Percentiles rank a stretch among this genome's conserved stretches.
phyloP scores from a whole-genome alignment of 129 eudicot genomes.

The Flaveria ramosissima region DNA sequence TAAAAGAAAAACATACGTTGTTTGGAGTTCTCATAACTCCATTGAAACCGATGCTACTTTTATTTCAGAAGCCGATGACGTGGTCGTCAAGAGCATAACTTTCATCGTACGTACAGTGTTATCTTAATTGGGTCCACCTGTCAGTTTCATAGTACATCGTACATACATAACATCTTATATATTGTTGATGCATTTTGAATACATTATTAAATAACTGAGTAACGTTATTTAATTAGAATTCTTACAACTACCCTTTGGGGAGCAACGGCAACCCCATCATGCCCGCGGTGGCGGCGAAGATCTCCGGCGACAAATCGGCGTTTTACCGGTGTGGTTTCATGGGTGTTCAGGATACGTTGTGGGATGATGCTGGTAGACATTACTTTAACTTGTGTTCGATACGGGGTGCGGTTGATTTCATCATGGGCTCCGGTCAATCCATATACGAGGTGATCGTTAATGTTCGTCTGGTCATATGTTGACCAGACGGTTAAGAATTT shows the following conservation, averaged over 20 bases:
- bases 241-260: conserved; percentile 55
- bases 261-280: conserved; percentile 25
- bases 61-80: conserved; percentile 55
- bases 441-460: conserved; percentile 60
- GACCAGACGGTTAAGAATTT: no score
- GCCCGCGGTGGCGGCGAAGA: conserved; percentile 62
- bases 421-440: conserved; percentile 83
- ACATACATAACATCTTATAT: background rate
- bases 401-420: conserved; percentile 83
- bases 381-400: conserved; percentile 62
- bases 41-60: conserved; percentile 59
- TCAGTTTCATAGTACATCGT: conserved; percentile 65
- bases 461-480: no score
- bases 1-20: conserved; percentile 42
- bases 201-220: background rate
- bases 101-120: conserved; percentile 70
- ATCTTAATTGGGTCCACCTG: no score
- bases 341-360: conserved; percentile 82
- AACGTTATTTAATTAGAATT: conserved; percentile 45
- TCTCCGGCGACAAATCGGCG: conserved; percentile 62
- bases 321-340: conserved; percentile 65
- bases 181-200: background rate
- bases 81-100: conserved; percentile 53
- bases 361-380: conserved; percentile 80
- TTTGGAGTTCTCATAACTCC: conserved; percentile 48